Evolutionary conservation across 2,329 filamentous ascomycete genomes (phyloP).

Genomic region (Talaromyces sp.): DNA sequence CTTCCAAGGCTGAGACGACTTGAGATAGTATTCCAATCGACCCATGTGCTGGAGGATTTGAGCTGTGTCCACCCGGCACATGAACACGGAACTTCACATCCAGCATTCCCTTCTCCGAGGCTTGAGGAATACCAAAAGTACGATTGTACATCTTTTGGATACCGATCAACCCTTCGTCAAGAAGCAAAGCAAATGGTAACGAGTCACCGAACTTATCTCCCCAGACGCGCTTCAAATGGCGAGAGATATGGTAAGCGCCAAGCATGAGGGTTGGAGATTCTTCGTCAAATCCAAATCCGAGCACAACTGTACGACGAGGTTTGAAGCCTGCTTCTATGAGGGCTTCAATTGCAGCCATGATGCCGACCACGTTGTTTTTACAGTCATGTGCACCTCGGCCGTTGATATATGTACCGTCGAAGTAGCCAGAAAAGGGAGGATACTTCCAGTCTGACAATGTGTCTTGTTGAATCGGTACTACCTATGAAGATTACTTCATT

Average conservation of each 20-base stretch:
- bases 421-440: constrained; percentile 54
- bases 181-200: constrained; percentile 53
- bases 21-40: constrained; percentile 68
- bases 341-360: constrained; percentile 55
- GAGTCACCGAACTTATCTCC: constrained; percentile 50
- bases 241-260: constrained; percentile 51
- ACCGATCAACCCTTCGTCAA: constrained; percentile 63
- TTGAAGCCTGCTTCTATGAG: constrained; percentile 53
- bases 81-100: constrained; percentile 59
- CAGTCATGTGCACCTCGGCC: constrained; percentile 55
- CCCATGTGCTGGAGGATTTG: constrained; percentile 61
- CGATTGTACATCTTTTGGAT: constrained; percentile 48
- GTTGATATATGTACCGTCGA: constrained; percentile 56
- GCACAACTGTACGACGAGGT: constrained; percentile 57
- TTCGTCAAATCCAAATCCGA: constrained; percentile 66
- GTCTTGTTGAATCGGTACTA: constrained; percentile 35
- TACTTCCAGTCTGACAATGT: constrained; percentile 53
- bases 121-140: constrained; percentile 57
- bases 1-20: constrained; percentile 61
- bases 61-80: constrained; percentile 61
- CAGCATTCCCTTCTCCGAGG: constrained; percentile 63
- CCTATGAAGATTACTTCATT: neutral
- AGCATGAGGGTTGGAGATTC: constrained; percentile 61
- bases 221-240: constrained; percentile 53
- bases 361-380: constrained; percentile 56